These are phyloP conservation scores for Rhizoclosmatium globosum DNA, from an alignment of 192 early-diverging fungal species.

Conservation along the genomic window DNA sequence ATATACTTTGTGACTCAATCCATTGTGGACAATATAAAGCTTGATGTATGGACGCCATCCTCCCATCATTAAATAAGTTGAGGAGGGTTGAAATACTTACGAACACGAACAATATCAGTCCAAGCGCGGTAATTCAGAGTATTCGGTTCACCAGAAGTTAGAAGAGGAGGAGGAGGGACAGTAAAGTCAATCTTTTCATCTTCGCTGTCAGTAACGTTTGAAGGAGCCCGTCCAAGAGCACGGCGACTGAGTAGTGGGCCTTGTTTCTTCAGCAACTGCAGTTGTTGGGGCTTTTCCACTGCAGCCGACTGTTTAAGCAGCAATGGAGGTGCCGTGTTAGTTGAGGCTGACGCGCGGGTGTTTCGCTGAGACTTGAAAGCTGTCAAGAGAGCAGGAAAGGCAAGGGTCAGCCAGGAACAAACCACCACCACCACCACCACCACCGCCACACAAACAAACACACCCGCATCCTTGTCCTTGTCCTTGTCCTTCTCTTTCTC, in stretches of 20 bases:
- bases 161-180: conserved; percentile 1
- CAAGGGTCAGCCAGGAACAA: not conserved
- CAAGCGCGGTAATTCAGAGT: conserved; percentile 18
- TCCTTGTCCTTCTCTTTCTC: not conserved
- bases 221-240: not conserved
- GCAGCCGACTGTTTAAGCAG: not conserved
- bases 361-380: no score
- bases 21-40: no score
- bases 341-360: no score
- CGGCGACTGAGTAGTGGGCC: not conserved
- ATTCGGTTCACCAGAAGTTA: conserved; percentile 19
- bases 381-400: not conserved
- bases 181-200: conserved; percentile 3
- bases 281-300: not conserved
- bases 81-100: conserved; percentile 2
- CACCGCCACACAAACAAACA: no score
- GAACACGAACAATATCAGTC: conserved; percentile 30
- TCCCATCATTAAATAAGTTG: not conserved
- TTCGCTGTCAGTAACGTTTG: not conserved
- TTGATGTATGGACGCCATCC: no score
- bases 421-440: no score
- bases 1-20: no score
- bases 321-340: no score
- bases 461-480: not conserved
- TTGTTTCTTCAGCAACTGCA: not conserved